Conservation (phyloP, 768 basidiomycete species). For the Psilocybe sp. region DNA sequence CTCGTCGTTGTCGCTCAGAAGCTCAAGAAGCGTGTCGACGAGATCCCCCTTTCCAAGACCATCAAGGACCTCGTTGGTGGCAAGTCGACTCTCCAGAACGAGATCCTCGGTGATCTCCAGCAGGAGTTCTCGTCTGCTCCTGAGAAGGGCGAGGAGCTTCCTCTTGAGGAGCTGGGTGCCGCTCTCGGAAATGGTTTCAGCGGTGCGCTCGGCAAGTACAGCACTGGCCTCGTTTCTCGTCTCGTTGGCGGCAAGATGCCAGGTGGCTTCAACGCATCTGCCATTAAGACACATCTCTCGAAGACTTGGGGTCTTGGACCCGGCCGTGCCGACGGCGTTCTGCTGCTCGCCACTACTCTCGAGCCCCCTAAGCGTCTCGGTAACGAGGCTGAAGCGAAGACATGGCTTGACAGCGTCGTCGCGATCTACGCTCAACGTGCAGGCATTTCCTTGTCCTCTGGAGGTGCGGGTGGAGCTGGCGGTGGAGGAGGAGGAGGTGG, state of each 20-base stretch:
- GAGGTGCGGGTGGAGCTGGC: constrained; percentile 57
- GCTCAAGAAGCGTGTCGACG: constrained; percentile 90
- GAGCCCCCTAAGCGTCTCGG: constrained; percentile 93
- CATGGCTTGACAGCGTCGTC: constrained; percentile 88
- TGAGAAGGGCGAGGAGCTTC: constrained; percentile 97
- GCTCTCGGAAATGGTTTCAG: constrained; percentile 77
- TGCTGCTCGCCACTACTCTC: constrained; percentile 87
- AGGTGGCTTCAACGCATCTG: constrained; percentile 93
- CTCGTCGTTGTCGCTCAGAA: constrained; percentile 93
- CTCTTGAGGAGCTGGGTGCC: constrained; percentile 92
- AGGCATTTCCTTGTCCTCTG: constrained; percentile 79
- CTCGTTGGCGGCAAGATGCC: constrained; percentile 97
- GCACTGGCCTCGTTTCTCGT: constrained; percentile 84
- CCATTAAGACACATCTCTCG: constrained; percentile 83
- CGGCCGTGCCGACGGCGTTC: constrained; percentile 82
- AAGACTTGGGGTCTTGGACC: constrained; percentile 97
- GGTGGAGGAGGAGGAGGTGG: constrained; percentile 65
- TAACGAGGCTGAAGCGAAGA: constrained; percentile 88
- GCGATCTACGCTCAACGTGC: constrained; percentile 83
- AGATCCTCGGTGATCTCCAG: constrained; percentile 95
- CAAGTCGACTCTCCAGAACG: constrained; percentile 98
- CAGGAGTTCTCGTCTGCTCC: constrained; percentile 93
- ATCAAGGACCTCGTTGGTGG: constrained; percentile 99
- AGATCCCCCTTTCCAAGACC: constrained; percentile 87
- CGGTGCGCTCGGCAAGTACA: constrained; percentile 92